phyloP scores from a whole-genome alignment of 164 flowering plant species.

The Platanus orientalis region DNA sequence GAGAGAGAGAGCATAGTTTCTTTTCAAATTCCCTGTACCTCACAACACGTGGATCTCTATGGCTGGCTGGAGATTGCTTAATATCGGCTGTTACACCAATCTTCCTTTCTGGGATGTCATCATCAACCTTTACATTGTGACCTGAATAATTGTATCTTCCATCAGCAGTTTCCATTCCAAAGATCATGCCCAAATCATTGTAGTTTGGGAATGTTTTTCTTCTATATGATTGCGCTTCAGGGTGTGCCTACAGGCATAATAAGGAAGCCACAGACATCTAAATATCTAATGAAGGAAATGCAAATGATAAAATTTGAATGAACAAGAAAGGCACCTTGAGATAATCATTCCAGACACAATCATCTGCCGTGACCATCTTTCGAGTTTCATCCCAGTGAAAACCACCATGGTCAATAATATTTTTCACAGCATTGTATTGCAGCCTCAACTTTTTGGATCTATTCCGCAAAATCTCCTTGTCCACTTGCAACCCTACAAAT shows the following conservation, averaged over 20 bases:
- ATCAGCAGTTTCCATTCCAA: background rate
- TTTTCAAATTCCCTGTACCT: background rate
- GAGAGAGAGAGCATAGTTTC: background rate
- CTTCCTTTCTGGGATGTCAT: background rate
- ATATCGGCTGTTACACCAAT: background rate
- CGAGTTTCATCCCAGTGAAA: slow-evolving; percentile 17
- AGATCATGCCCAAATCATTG: slow-evolving; percentile 16
- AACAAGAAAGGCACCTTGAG: slow-evolving; percentile 13
- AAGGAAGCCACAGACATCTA: background rate
- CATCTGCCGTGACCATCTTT: slow-evolving; percentile 17
- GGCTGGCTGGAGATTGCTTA: background rate
- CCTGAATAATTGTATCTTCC: slow-evolving; percentile 3
- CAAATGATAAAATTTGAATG: background rate
- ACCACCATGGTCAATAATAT: slow-evolving; percentile 14
- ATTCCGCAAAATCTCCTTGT: background rate
- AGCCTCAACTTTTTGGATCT: slow-evolving; percentile 9
- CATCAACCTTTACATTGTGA: background rate
- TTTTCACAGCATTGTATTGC: slow-evolving; percentile 7
- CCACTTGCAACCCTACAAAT: background rate
- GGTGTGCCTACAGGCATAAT: slow-evolving; percentile 14
- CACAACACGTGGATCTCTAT: background rate
- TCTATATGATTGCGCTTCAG: slow-evolving; percentile 8
- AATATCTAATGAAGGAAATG: background rate
- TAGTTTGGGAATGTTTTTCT: slow-evolving; percentile 5
- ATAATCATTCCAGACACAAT: slow-evolving; percentile 17